These are phyloP conservation scores for Neodidymelliopsis sp. DNA, from an alignment of 2,329 filamentous ascomycete genomes.

Conservation along the genomic window DNA sequence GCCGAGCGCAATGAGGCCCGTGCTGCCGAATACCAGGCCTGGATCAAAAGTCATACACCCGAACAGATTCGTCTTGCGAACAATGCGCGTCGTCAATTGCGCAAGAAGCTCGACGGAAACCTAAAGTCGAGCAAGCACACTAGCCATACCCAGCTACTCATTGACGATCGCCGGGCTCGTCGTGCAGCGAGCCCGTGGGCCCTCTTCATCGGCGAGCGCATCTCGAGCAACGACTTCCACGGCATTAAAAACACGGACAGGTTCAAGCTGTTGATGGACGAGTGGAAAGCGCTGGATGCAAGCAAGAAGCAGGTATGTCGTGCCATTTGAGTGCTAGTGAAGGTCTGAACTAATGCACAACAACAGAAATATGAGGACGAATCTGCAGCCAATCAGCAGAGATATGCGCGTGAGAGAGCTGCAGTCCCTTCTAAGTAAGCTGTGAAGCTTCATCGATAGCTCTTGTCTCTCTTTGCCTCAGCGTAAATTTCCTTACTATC, in stretches of 20 bases:
- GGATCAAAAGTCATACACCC: conserved; percentile 63
- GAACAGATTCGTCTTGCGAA: conserved; percentile 68
- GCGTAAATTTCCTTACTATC: background rate
- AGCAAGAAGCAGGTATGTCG: conserved; percentile 58
- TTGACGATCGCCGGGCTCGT: conserved; percentile 64
- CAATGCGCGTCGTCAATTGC: conserved; percentile 57
- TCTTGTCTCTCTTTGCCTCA: background rate
- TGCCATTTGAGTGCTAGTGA: background rate
- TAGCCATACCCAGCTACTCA: conserved; percentile 45
- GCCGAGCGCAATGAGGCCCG: conserved; percentile 56
- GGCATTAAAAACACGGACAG: conserved; percentile 53
- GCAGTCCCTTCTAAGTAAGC: background rate
- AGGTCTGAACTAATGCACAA: conserved; percentile 31
- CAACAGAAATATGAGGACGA: conserved; percentile 41
- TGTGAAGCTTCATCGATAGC: background rate
- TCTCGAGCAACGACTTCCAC: conserved; percentile 59
- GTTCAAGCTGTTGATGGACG: conserved; percentile 50
- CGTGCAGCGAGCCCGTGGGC: conserved; percentile 49
- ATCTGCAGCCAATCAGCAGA: conserved; percentile 34
- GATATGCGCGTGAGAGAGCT: conserved; percentile 25
- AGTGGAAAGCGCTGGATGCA: conserved; percentile 58
- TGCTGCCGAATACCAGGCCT: conserved; percentile 57
- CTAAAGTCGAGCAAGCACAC: conserved; percentile 2
- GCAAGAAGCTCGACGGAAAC: conserved; percentile 23
- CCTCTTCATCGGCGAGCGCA: conserved; percentile 56